Evolutionary conservation across 495 filamentous ascomycete species (phyloP).

Genomic region (Paragyromitra xinjiangensis): DNA sequence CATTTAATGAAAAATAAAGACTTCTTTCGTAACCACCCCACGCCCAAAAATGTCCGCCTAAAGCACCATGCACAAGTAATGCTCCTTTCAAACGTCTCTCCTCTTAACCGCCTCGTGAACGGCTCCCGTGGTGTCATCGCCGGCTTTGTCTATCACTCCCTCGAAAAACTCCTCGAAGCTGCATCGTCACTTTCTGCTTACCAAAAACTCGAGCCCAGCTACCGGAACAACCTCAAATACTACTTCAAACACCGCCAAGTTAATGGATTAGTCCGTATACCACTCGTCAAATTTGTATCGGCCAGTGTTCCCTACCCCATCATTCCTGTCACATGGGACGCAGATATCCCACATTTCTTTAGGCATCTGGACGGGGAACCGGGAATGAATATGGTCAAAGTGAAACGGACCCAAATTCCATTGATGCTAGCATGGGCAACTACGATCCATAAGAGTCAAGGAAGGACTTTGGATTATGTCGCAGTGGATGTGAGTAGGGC

Average conservation of each 20-base stretch:
- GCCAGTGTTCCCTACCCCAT: slow-evolving; percentile 47
- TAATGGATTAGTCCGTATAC: slow-evolving; percentile 28
- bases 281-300: slow-evolving; percentile 58
- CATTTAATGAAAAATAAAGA: slow-evolving; percentile 12
- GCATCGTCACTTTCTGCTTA: neutral
- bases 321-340: slow-evolving; percentile 26
- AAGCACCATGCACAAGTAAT: slow-evolving; percentile 63
- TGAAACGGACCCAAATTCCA: slow-evolving; percentile 62
- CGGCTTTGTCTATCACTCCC: slow-evolving; percentile 58
- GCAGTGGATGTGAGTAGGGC: slow-evolving; percentile 58
- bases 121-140: slow-evolving; percentile 64
- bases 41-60: slow-evolving; percentile 55
- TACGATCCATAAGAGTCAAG: slow-evolving; percentile 63
- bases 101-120: slow-evolving; percentile 61
- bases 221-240: neutral
- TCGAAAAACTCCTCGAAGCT: slow-evolving; percentile 5
- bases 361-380: neutral
- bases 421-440: slow-evolving; percentile 62
- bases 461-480: slow-evolving; percentile 61
- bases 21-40: slow-evolving; percentile 52
- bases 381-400: slow-evolving; percentile 16
- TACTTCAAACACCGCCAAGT: neutral
- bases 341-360: slow-evolving; percentile 14
- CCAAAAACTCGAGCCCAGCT: neutral
- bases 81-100: slow-evolving; percentile 62